Conservation (phyloP, 2,329 filamentous ascomycete species). For the Aspergillus puulaauensis region DNA sequence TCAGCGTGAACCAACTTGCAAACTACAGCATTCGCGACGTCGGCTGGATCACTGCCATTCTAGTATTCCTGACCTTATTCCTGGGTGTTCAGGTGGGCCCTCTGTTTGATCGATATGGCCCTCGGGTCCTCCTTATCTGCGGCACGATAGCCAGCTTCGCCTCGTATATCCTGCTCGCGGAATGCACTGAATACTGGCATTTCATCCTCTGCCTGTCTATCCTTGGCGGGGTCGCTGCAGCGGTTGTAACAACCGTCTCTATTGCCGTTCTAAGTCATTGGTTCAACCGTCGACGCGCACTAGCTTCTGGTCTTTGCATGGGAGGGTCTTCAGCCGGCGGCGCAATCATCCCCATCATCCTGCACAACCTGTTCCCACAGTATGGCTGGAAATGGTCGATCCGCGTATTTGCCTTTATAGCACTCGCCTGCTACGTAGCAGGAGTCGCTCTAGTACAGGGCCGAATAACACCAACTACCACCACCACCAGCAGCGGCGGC, state of each 20-base stretch:
- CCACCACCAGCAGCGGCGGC: not conserved
- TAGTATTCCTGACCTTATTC: slow-evolving; percentile 47
- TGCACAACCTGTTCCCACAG: slow-evolving; percentile 28
- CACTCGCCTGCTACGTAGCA: slow-evolving; percentile 32
- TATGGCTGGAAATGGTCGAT: slow-evolving; percentile 40
- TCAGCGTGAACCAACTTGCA: slow-evolving; percentile 46
- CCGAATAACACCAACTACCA: slow-evolving; percentile 26
- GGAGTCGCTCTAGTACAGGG: slow-evolving; percentile 36
- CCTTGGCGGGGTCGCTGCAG: slow-evolving; percentile 36
- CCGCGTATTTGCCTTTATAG: slow-evolving; percentile 37
- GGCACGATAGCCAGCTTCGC: slow-evolving; percentile 39
- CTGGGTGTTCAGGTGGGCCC: slow-evolving; percentile 51
- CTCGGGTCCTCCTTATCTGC: slow-evolving; percentile 40
- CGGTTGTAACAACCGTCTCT: slow-evolving; percentile 37
- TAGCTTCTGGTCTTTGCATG: slow-evolving; percentile 43
- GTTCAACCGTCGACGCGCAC: slow-evolving; percentile 38
- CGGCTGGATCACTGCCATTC: slow-evolving; percentile 52
- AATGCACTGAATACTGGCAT: slow-evolving; percentile 51
- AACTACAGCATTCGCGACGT: slow-evolving; percentile 45
- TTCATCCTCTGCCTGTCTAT: slow-evolving; percentile 44
- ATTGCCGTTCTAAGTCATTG: slow-evolving; percentile 42
- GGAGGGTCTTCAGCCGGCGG: slow-evolving; percentile 40
- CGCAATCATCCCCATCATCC: slow-evolving; percentile 36
- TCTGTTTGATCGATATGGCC: slow-evolving; percentile 50
- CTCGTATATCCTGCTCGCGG: slow-evolving; percentile 48